These are phyloP conservation scores for Miscanthus sacchariflorus DNA, from an alignment of 202 grass and related monocot genomes.

Conservation along the genomic window DNA sequence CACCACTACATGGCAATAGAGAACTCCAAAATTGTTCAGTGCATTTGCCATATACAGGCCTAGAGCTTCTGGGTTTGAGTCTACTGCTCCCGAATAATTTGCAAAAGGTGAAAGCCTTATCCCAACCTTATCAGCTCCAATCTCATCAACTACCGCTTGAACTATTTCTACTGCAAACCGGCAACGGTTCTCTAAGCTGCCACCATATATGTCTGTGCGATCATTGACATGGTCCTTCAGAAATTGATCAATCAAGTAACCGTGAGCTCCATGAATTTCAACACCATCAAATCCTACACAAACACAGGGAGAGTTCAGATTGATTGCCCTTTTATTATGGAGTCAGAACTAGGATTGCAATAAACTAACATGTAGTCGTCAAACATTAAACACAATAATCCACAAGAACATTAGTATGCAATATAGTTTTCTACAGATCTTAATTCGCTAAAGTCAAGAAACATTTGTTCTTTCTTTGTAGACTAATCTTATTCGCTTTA, in stretches of 20 bases:
- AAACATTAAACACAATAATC: background rate
- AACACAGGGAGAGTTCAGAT: slow-evolving; percentile 1
- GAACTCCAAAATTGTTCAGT: slow-evolving; percentile 62
- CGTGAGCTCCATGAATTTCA: slow-evolving; percentile 84
- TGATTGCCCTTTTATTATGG: slow-evolving; percentile 14
- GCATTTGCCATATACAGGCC: slow-evolving; percentile 63
- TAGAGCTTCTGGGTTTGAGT: slow-evolving; percentile 70
- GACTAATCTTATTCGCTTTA: background rate
- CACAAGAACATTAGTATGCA: background rate
- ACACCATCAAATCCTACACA: slow-evolving; percentile 82
- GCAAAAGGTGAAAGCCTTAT: slow-evolving; percentile 76
- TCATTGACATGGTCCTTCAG: slow-evolving; percentile 77
- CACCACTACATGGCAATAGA: slow-evolving; percentile 72
- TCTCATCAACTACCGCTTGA: slow-evolving; percentile 68
- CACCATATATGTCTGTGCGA: slow-evolving; percentile 69
- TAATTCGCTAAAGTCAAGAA: background rate
- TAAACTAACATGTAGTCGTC: background rate
- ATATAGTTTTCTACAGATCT: background rate
- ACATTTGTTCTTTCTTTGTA: background rate
- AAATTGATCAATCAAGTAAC: slow-evolving; percentile 87
- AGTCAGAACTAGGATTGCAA: slow-evolving; percentile 13
- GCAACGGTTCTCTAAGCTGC: slow-evolving; percentile 74
- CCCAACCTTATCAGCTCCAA: slow-evolving; percentile 74
- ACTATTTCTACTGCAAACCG: slow-evolving; percentile 74
- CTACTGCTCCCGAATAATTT: slow-evolving; percentile 47